Base-by-base conservation (phyloP, 495 filamentous ascomycete genomes). In the Aspergillus sparsus region DNA sequence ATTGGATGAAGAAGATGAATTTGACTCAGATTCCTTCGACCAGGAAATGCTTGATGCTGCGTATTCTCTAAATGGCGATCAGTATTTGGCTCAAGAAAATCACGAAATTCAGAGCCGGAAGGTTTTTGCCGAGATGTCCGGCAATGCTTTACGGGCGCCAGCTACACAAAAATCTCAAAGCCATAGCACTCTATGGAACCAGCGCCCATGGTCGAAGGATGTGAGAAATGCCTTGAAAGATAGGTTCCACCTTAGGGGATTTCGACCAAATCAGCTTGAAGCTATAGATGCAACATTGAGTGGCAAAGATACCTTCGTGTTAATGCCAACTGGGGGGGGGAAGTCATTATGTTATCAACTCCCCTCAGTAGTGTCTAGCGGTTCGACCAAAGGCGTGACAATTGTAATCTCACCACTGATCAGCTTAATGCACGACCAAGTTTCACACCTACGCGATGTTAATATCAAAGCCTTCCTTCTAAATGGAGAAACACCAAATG, bases 301-400 rank as follows among this genome's bases (percentile, higher is more conserved):
- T 35, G 93, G 92, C 0, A 87, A 93, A 63, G 92, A 98, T 72
- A 86, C 87, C 0, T 98, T 99, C 68, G 88, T 98, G 12, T 74
- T 98, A 27, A 98, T 99, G 94, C 95, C 94, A 32, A 99, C 94
- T 3, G 94, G 95, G 44, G 95, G 94, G 52, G 94, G 94, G 13
- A 98, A 99, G 69, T 97, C 92, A 11, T 79, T 99, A 9, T 98
- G 95, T 71, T 99, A 98, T 70, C 94, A 99, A 66, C 77, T 99
- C 13, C 95, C 94, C 7, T 90, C 95, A 27, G 80, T 97, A 27
- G 79, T 98, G n/a, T 82, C 74, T 11, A 88, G 85, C 16, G 95
- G 94, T 13, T 85, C 82, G 60, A 98, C 93, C 0, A 81, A 76
- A 50, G 94, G 94, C 2, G 83, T 99, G 6, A 98, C 95, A 0